A percentile compares a stretch with the other conserved stretches of the same genome.
phyloP scores from a whole-genome alignment of 768 basidiomycete species.

The Hygrocybe coccinea region DNA sequence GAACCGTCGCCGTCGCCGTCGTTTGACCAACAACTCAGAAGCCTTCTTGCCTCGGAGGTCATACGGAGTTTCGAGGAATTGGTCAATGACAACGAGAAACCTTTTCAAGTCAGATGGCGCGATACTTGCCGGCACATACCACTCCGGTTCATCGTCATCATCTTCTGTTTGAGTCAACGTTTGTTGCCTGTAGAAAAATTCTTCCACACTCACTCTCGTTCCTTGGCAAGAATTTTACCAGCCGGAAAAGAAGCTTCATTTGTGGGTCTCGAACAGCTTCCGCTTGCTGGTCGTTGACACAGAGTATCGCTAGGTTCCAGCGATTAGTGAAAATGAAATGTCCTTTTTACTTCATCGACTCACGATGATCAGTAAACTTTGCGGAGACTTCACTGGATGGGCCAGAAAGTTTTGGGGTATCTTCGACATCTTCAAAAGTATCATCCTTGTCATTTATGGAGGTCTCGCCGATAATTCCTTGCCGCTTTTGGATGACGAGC shows the following conservation, averaged over 20 bases:
- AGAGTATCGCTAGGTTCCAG: slow-evolving; percentile 62
- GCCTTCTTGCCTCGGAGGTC: slow-evolving; percentile 76
- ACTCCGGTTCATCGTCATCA: slow-evolving; percentile 74
- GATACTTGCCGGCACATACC: slow-evolving; percentile 77
- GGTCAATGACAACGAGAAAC: slow-evolving; percentile 70
- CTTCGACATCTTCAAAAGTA: slow-evolving; percentile 30
- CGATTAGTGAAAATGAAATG: background rate
- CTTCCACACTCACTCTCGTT: slow-evolving; percentile 53
- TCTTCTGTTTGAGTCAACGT: slow-evolving; percentile 5
- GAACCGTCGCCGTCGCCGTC: slow-evolving; percentile 47
- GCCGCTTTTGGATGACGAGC: slow-evolving; percentile 54
- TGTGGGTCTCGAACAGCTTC: slow-evolving; percentile 71
- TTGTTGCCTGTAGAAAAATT: background rate
- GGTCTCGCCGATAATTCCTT: slow-evolving; percentile 57
- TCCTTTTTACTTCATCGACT: slow-evolving; percentile 28
- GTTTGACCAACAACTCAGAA: slow-evolving; percentile 60
- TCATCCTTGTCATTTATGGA: slow-evolving; percentile 40
- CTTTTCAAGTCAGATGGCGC: slow-evolving; percentile 62
- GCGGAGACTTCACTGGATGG: slow-evolving; percentile 66
- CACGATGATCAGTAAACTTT: slow-evolving; percentile 74
- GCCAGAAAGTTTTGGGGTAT: slow-evolving; percentile 25
- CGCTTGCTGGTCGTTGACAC: slow-evolving; percentile 67
- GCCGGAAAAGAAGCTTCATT: slow-evolving; percentile 79
- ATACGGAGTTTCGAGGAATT: slow-evolving; percentile 78
- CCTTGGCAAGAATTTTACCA: slow-evolving; percentile 64